Percentiles rank a stretch among this genome's conserved stretches.
phyloP scores from a whole-genome alignment of 1,284 basidiomycete genomes.

The Xerocomus amazonicus region DNA sequence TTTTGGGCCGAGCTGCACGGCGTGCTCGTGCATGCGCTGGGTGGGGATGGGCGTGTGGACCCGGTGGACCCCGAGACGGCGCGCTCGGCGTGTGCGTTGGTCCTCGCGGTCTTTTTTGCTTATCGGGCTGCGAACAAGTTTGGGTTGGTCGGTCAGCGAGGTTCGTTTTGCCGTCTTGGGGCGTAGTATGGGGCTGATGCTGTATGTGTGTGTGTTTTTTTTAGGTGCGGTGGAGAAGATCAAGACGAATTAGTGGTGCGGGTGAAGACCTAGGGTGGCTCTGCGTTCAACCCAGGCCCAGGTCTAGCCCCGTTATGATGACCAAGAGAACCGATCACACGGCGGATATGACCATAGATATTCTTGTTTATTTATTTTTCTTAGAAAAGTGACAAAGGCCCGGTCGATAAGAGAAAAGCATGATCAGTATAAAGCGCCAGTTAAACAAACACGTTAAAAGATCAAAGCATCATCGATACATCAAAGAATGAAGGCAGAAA shows the following conservation, averaged over 20 bases:
- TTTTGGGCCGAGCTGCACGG: constrained; percentile 66
- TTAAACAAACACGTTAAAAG: neutral
- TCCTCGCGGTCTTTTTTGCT: constrained; percentile 56
- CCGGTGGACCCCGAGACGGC: constrained; percentile 52
- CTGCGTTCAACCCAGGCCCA: too few species aligned
- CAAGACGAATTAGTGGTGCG: constrained; percentile 23
- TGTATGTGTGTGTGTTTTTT: neutral
- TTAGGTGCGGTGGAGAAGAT: constrained; percentile 24
- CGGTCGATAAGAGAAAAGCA: neutral
- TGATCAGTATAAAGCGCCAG: too few species aligned
- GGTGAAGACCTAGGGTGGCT: too few species aligned
- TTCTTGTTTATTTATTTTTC: neutral
- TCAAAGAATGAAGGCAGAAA: neutral
- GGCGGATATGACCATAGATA: neutral
- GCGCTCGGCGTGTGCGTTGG: constrained; percentile 60
- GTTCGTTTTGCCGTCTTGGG: constrained; percentile 8
- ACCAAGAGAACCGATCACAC: neutral
- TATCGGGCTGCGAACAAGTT: constrained; percentile 58
- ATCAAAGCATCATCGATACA: constrained; percentile 16
- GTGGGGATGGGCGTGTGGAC: constrained; percentile 9
- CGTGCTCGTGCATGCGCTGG: constrained; percentile 42
- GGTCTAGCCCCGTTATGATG: neutral
- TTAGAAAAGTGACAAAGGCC: constrained; percentile 13
- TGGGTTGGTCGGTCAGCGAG: constrained; percentile 25
- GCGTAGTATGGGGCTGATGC: neutral